Evolutionary conservation across 2,329 filamentous ascomycete genomes (phyloP).

Genomic region (Chaetomiaceae sp.): DNA sequence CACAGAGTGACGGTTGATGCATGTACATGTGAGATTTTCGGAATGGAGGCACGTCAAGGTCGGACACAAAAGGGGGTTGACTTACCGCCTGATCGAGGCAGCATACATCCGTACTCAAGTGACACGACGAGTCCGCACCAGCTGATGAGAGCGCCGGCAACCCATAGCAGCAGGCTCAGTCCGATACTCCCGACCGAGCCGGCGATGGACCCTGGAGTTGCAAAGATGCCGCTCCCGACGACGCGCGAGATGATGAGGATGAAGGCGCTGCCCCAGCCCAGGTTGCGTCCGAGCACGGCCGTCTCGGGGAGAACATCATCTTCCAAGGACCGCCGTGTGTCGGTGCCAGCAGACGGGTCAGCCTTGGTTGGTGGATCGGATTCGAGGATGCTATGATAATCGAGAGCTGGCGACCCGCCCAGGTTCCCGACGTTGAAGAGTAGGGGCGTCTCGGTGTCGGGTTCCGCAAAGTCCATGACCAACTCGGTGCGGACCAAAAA

Average conservation of each 20-base stretch:
- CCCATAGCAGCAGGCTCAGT: conserved; percentile 58
- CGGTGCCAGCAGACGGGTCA: background rate
- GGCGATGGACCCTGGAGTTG: conserved; percentile 63
- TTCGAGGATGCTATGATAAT: background rate
- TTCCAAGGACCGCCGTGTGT: conserved; percentile 37
- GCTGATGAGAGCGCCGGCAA: conserved; percentile 56
- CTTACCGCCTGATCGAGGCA: conserved; percentile 60
- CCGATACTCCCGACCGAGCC: conserved; percentile 62
- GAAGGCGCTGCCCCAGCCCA: conserved; percentile 60
- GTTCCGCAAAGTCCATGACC: conserved; percentile 13
- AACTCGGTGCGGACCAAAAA: no score
- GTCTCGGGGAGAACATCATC: conserved; percentile 57
- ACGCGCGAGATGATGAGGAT: conserved; percentile 65
- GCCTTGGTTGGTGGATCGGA: background rate
- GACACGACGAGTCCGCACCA: conserved; percentile 57
- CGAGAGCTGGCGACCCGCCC: background rate
- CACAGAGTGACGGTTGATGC: no score
- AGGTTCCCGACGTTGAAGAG: background rate
- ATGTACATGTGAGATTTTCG: no score
- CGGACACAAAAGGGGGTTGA: background rate
- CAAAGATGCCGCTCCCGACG: conserved; percentile 67
- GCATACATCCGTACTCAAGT: conserved; percentile 66
- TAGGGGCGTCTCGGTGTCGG: conserved; percentile 6
- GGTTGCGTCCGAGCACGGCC: conserved; percentile 51
- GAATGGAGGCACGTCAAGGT: no score